Conservation (phyloP, 805 yeast species). For the Clavispora asparagi region DNA sequence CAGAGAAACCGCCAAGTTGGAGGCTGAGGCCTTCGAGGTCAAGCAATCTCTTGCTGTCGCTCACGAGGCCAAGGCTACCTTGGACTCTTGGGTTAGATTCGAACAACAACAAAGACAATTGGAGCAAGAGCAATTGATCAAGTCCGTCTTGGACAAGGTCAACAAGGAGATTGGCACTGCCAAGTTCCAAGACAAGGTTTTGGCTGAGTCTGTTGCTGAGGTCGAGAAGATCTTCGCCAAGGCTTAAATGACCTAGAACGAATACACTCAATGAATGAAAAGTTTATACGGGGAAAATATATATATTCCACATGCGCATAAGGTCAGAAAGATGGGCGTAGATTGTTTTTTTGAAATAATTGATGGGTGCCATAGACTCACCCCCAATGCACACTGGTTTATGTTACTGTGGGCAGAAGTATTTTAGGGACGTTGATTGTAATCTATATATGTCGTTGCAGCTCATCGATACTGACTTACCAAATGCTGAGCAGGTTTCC, state of each 20-base stretch:
- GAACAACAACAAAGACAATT: slow-evolving; percentile 94
- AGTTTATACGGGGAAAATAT: slow-evolving; percentile 4
- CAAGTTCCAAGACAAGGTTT: slow-evolving; percentile 88
- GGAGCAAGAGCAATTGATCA: slow-evolving; percentile 89
- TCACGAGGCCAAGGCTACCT: slow-evolving; percentile 85
- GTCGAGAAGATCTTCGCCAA: slow-evolving; percentile 77
- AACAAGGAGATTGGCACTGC: slow-evolving; percentile 78
- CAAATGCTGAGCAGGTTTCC: slow-evolving; percentile 54
- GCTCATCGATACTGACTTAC: not conserved
- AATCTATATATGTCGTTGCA: too few relatives aligned
- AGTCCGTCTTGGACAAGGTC: slow-evolving; percentile 82
- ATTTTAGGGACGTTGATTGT: too few relatives aligned
- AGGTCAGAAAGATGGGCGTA: not conserved
- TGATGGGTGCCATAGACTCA: too few relatives aligned
- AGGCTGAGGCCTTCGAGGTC: slow-evolving; percentile 89
- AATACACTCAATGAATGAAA: slow-evolving; percentile 1
- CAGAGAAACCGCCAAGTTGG: slow-evolving; percentile 93
- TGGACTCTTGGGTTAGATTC: slow-evolving; percentile 98
- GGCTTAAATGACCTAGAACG: slow-evolving; percentile 19
- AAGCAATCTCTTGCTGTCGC: slow-evolving; percentile 88
- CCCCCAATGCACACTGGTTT: too few relatives aligned
- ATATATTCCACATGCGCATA: not conserved
- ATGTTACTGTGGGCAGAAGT: too few relatives aligned
- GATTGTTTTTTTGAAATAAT: too few relatives aligned
- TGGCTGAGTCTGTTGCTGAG: slow-evolving; percentile 87